Conservation (phyloP, 805 yeast species). For the Hanseniaspora osmophila region DNA sequence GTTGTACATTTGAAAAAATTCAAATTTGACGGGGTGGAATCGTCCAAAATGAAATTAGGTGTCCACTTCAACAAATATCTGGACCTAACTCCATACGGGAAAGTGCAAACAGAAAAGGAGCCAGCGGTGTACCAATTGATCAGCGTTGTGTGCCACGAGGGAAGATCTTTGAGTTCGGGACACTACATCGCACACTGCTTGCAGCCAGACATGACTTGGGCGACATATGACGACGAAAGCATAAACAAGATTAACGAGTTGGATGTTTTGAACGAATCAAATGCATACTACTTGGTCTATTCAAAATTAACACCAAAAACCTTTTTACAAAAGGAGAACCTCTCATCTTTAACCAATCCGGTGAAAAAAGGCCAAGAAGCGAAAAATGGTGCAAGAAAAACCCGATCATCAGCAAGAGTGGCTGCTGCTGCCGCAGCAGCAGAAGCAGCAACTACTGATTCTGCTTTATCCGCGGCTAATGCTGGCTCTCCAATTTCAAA, state of each 20-base stretch:
- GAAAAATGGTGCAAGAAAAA: no score
- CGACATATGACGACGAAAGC: constrained; percentile 86
- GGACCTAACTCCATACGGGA: constrained; percentile 50
- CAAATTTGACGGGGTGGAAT: constrained; percentile 66
- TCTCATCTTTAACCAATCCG: background rate
- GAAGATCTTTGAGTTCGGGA: constrained; percentile 82
- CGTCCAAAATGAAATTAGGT: constrained; percentile 77
- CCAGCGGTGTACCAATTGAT: constrained; percentile 56
- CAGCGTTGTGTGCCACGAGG: constrained; percentile 86
- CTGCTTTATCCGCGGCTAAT: no score
- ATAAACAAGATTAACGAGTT: constrained; percentile 59
- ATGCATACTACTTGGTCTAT: constrained; percentile 83
- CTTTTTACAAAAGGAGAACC: constrained; percentile 3
- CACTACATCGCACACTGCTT: constrained; percentile 85
- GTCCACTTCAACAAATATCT: constrained; percentile 68
- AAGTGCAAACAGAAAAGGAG: constrained; percentile 13
- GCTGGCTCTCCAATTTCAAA: no score
- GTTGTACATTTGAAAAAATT: constrained; percentile 82
- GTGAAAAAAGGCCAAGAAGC: background rate
- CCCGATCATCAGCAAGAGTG: no score
- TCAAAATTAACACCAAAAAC: constrained; percentile 55
- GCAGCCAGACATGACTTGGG: constrained; percentile 89
- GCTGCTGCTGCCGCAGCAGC: no score
- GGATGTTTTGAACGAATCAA: constrained; percentile 65
- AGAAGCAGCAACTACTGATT: no score